These are phyloP conservation scores for Liquidambar formosana DNA, from an alignment of 164 flowering plant species.

Conservation along the genomic window DNA sequence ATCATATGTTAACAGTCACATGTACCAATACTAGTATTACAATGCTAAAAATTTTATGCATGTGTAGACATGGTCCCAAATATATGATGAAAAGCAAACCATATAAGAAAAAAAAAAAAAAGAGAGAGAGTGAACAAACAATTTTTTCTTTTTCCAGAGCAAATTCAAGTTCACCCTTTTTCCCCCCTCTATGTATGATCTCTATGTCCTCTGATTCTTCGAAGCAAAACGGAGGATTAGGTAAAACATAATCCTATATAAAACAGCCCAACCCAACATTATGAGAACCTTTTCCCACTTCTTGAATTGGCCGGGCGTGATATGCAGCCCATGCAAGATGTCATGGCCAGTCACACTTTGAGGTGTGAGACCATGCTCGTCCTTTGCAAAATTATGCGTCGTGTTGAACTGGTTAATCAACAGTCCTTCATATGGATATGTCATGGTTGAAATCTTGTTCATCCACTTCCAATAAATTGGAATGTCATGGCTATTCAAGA, in stretches of 20 bases:
- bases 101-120: too few relatives aligned
- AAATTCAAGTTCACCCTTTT: too few relatives aligned
- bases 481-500: constrained; percentile 51
- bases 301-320: constrained; percentile 10
- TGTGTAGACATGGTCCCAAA: too few relatives aligned
- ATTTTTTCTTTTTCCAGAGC: too few relatives aligned
- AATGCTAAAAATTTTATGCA: too few relatives aligned
- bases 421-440: constrained; percentile 73
- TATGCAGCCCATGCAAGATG: constrained; percentile 41
- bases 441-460: constrained; percentile 66
- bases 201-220: constrained; percentile 64
- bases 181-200: neutral
- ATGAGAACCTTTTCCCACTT: constrained; percentile 54
- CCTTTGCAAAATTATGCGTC: constrained; percentile 10
- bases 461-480: constrained; percentile 65
- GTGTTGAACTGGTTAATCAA: constrained; percentile 63
- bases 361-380: too few relatives aligned
- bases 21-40: too few relatives aligned
- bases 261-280: constrained; percentile 66
- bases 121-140: too few relatives aligned
- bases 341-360: constrained; percentile 27
- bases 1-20: too few relatives aligned
- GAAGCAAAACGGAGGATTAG: constrained; percentile 62
- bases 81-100: too few relatives aligned
- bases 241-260: constrained; percentile 68